A percentile compares a stretch with the other conserved stretches of the same genome.
These are phyloP conservation scores for Pseudomassariella vexata DNA, from an alignment of 2,329 filamentous ascomycete species.

Conservation along the genomic window DNA sequence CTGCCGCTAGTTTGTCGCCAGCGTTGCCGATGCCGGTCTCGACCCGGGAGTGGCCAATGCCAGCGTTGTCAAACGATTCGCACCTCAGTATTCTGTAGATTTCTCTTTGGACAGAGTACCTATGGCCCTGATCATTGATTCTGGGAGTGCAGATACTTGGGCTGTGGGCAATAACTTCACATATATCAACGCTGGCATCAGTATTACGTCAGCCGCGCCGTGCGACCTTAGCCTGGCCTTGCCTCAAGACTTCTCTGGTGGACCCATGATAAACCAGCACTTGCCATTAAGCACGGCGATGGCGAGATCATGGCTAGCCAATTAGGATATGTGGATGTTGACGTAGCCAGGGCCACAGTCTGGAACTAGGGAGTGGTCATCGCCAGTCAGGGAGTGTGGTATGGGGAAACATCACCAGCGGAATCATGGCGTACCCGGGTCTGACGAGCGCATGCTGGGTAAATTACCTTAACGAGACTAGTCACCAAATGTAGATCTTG, in stretches of 20 bases:
- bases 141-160: constrained; percentile 49
- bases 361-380: constrained; percentile 40
- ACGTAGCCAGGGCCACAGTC: constrained; percentile 38
- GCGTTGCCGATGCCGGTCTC: too few species aligned
- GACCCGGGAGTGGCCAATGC: constrained; percentile 27
- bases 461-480: constrained; percentile 27
- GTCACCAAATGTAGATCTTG: constrained; percentile 29
- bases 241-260: constrained; percentile 33
- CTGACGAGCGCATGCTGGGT: constrained; percentile 43
- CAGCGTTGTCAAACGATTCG: constrained; percentile 23
- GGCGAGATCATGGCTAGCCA: constrained; percentile 41
- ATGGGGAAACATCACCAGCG: constrained; percentile 46
- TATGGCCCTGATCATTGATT: constrained; percentile 37
- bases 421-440: constrained; percentile 44
- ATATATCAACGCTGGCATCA: constrained; percentile 29
- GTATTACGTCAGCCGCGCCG: constrained; percentile 29
- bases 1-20: too few species aligned
- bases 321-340: constrained; percentile 40
- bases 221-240: constrained; percentile 31
- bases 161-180: constrained; percentile 32
- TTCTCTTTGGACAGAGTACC: constrained; percentile 18
- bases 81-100: constrained; percentile 24
- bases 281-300: constrained; percentile 42
- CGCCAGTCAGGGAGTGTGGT: constrained; percentile 44
- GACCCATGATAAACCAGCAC: constrained; percentile 33